Conservation (phyloP, 805 yeast species). For the Peterozyma xylosa region DNA sequence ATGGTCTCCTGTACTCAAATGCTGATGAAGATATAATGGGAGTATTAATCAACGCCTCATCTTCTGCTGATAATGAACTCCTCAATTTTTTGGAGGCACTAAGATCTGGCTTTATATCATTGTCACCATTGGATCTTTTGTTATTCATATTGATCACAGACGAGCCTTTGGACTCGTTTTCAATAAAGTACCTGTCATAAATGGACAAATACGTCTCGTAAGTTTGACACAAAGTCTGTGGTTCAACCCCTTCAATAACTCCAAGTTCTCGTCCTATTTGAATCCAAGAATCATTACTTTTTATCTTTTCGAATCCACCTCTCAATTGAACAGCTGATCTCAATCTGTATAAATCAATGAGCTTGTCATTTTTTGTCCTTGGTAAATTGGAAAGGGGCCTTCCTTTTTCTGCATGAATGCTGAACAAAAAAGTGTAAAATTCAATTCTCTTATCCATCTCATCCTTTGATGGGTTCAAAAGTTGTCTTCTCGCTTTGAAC, state of each 20-base stretch:
- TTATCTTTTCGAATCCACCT: conserved; percentile 65
- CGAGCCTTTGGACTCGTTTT: conserved; percentile 5
- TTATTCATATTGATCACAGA: conserved; percentile 12
- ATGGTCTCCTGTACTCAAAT: conserved; percentile 34
- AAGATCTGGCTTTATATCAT: conserved; percentile 4
- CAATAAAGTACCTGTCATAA: background rate
- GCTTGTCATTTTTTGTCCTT: conserved; percentile 53
- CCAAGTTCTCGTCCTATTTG: conserved; percentile 79
- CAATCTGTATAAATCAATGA: conserved; percentile 53
- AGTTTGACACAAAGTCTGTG: conserved; percentile 7
- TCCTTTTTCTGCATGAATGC: conserved; percentile 30
- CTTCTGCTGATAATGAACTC: background rate
- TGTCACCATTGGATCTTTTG: conserved; percentile 10
- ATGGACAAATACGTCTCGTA: conserved; percentile 15
- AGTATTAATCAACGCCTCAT: conserved; percentile 2
- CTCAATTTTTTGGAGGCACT: background rate
- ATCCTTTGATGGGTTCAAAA: conserved; percentile 33
- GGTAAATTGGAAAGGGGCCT: conserved; percentile 40
- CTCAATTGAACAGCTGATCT: conserved; percentile 49
- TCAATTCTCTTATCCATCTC: conserved; percentile 34
- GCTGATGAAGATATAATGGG: conserved; percentile 42
- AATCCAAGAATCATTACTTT: conserved; percentile 68
- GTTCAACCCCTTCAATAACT: conserved; percentile 32
- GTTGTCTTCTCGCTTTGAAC: conserved; percentile 43
- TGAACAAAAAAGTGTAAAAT: conserved; percentile 39